Conservation (phyloP, 768 basidiomycete species). For the Dictyophora rubrovolvata region DNA sequence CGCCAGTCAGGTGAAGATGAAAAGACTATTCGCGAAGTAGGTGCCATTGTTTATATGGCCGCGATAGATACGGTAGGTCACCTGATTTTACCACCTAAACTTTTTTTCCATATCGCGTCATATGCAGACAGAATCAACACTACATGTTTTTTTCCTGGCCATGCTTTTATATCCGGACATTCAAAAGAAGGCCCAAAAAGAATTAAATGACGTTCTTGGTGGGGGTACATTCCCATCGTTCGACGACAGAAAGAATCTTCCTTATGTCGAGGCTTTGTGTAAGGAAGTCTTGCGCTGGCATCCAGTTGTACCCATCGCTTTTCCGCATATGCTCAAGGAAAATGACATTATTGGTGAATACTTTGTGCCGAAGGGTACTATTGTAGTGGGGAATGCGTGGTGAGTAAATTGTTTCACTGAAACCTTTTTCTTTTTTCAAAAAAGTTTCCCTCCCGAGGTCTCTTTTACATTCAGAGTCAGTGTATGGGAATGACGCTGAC, state of each 20-base stretch:
- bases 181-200: neutral
- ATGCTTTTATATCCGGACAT: neutral
- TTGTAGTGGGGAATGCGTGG: conserved; percentile 13
- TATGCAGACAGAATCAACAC: neutral
- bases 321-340: neutral
- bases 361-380: conserved; percentile 11
- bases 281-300: conserved; percentile 13
- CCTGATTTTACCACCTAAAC: neutral
- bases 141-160: neutral
- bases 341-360: conserved; percentile 11
- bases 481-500: neutral
- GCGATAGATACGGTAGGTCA: neutral
- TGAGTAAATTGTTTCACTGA: neutral
- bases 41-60: neutral
- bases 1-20: neutral
- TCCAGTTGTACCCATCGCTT: conserved; percentile 10
- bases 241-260: conserved; percentile 11
- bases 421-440: too few relatives aligned
- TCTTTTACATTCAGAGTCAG: neutral
- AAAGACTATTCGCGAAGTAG: neutral
- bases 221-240: conserved; percentile 4
- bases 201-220: conserved; percentile 4
- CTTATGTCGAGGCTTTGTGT: conserved; percentile 11
- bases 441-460: neutral
- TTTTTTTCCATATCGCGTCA: neutral